A percentile compares a stretch with the other conserved stretches of the same genome.
Evolutionary conservation across 306 rosid genomes (phyloP).

Genomic region (Pyrus pyrifolia): DNA sequence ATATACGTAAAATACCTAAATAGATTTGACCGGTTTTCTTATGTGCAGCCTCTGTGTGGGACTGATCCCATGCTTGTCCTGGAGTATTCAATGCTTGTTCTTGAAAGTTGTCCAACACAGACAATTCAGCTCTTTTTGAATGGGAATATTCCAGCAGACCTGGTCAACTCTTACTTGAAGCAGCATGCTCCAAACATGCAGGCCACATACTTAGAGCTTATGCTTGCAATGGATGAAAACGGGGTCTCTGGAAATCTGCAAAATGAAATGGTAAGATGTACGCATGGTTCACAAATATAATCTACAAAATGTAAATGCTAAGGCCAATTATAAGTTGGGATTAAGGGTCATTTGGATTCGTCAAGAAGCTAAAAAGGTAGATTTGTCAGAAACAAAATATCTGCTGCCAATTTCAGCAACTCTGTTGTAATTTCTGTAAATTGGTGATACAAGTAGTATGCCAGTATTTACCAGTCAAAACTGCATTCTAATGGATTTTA

Average conservation of each 20-base stretch:
- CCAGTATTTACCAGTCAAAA: neutral
- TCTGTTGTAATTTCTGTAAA: neutral
- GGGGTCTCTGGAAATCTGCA: constrained; percentile 90
- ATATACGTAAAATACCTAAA: neutral
- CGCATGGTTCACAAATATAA: constrained; percentile 24
- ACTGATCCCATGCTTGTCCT: constrained; percentile 92
- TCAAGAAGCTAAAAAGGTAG: neutral
- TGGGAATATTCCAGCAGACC: constrained; percentile 91
- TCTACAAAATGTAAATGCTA: constrained; percentile 56
- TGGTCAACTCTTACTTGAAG: constrained; percentile 96
- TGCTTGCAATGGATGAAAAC: constrained; percentile 96
- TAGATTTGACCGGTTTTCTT: constrained; percentile 25
- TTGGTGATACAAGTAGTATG: neutral
- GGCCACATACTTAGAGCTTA: constrained; percentile 83
- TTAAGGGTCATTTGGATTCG: neutral
- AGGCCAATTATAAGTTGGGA: neutral
- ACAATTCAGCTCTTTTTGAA: constrained; percentile 93
- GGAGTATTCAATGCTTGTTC: constrained; percentile 91
- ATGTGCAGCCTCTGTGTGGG: constrained; percentile 79
- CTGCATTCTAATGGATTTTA: neutral
- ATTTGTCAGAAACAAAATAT: neutral
- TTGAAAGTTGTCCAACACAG: constrained; percentile 93
- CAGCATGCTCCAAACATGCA: constrained; percentile 96
- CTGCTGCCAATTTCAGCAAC: neutral
- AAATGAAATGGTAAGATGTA: constrained; percentile 81